Evolutionary conservation across 768 basidiomycete genomes (phyloP).

Genomic region (Agaricus blazei): DNA sequence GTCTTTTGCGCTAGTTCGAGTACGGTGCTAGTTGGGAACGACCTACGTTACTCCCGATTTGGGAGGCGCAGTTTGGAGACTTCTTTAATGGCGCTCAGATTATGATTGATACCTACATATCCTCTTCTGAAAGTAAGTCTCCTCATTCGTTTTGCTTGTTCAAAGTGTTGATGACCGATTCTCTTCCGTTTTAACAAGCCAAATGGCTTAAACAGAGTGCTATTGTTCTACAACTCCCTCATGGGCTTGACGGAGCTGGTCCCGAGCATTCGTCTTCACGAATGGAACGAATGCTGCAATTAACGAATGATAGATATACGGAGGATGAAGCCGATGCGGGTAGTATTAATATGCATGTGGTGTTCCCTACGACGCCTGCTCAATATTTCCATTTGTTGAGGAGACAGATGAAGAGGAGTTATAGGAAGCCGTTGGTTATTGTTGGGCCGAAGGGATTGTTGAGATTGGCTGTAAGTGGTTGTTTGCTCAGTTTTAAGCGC

Average conservation of each 20-base stretch:
- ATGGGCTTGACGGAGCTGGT: constrained; percentile 89
- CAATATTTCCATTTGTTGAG: constrained; percentile 94
- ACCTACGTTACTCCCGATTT: constrained; percentile 76
- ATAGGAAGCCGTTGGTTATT: constrained; percentile 81
- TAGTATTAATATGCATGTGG: constrained; percentile 81
- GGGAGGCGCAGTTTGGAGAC: constrained; percentile 96
- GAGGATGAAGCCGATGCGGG: constrained; percentile 24
- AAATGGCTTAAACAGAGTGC: constrained; percentile 95
- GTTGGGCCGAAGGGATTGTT: constrained; percentile 71
- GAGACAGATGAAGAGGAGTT: constrained; percentile 80
- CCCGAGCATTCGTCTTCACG: constrained; percentile 91
- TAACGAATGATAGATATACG: constrained; percentile 68
- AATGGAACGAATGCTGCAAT: constrained; percentile 89
- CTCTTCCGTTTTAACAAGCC: too few relatives aligned
- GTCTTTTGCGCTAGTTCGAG: constrained; percentile 57
- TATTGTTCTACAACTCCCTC: constrained; percentile 79
- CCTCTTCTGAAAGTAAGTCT: constrained; percentile 74
- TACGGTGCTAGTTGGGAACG: constrained; percentile 89
- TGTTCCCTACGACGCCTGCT: constrained; percentile 83
- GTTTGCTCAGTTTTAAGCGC: constrained; percentile 63
- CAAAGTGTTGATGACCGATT: background rate
- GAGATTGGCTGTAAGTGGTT: constrained; percentile 24
- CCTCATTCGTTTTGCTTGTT: background rate
- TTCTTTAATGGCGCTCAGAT: constrained; percentile 92
- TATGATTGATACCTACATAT: constrained; percentile 85